A percentile compares a stretch with the other conserved stretches of the same genome.
Evolutionary conservation across 1,284 basidiomycete species (phyloP).

Genomic region (Ustanciosporium gigantosporum): DNA sequence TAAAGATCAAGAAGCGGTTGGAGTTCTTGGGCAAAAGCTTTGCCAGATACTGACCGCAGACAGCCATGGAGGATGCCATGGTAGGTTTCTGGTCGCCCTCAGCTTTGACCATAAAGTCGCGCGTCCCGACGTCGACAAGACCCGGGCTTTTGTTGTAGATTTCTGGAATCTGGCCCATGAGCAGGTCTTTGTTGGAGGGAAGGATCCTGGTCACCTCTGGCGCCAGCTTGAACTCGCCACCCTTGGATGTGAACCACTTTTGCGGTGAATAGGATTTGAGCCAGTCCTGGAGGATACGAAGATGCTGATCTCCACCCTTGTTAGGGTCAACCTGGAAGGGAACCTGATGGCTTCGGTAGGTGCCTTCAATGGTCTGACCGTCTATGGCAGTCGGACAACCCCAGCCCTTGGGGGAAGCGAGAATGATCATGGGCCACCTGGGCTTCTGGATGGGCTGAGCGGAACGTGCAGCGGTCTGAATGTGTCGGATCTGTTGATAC

Average conservation of each 20-base stretch:
- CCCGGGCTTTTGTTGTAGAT: slow-evolving; percentile 62
- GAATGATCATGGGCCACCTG: slow-evolving; percentile 80
- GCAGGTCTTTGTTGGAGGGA: slow-evolving; percentile 66
- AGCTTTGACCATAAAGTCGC: slow-evolving; percentile 73
- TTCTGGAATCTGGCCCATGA: slow-evolving; percentile 68
- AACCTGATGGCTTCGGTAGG: slow-evolving; percentile 73
- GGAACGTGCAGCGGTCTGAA: slow-evolving; percentile 75
- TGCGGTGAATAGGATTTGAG: slow-evolving; percentile 63
- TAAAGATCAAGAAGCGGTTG: slow-evolving; percentile 79
- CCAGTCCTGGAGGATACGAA: slow-evolving; percentile 72
- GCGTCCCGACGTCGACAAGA: slow-evolving; percentile 69
- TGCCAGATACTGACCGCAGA: slow-evolving; percentile 68
- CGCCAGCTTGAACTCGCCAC: slow-evolving; percentile 60
- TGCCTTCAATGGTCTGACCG: slow-evolving; percentile 76
- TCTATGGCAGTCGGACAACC: slow-evolving; percentile 71
- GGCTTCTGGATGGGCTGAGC: slow-evolving; percentile 79
- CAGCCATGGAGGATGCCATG: slow-evolving; percentile 76
- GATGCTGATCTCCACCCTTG: slow-evolving; percentile 65
- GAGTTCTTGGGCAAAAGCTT: slow-evolving; percentile 69
- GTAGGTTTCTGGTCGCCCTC: slow-evolving; percentile 66
- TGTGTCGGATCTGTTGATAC: slow-evolving; percentile 64
- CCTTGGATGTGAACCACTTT: slow-evolving; percentile 49
- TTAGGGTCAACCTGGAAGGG: slow-evolving; percentile 76
- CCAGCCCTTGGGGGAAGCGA: slow-evolving; percentile 76
- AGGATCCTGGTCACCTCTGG: slow-evolving; percentile 66